Conservation (phyloP, 306 rosid species). For the Prunus kanzakura region DNA sequence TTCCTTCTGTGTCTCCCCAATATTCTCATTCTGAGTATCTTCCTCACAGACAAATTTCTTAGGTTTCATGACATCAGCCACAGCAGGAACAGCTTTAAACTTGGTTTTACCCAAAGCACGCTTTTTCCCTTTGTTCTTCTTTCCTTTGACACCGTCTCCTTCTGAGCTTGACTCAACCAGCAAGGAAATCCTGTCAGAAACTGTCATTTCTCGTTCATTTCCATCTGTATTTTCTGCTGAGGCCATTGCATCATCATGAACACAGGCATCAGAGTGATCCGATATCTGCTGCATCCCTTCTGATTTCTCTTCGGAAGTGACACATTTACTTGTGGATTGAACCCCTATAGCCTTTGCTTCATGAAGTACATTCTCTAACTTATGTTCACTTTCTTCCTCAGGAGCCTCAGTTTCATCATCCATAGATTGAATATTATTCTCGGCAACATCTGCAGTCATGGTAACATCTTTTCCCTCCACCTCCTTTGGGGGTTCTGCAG, state of each 20-base stretch:
- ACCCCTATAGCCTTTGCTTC: conserved; percentile 22
- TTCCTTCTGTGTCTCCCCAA: conserved; percentile 34
- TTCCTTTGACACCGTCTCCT: conserved; percentile 24
- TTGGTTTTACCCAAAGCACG: conserved; percentile 39
- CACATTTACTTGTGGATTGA: conserved; percentile 21
- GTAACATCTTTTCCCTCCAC: conserved; percentile 16
- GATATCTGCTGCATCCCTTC: conserved; percentile 24
- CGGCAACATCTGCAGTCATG: conserved; percentile 24
- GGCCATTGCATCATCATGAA: conserved; percentile 36
- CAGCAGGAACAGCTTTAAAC: conserved; percentile 23
- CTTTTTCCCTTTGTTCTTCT: conserved; percentile 33
- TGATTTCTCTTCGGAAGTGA: conserved; percentile 25
- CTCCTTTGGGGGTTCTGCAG: conserved; percentile 22
- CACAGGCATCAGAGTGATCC: conserved; percentile 9
- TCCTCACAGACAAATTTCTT: conserved; percentile 2
- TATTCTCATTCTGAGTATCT: conserved; percentile 24
- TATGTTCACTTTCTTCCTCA: conserved; percentile 45
- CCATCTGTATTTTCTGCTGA: conserved; percentile 24
- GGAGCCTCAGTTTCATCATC: conserved; percentile 81
- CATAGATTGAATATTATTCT: conserved; percentile 31
- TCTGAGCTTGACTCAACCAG: conserved; percentile 34
- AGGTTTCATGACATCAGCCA: conserved; percentile 20
- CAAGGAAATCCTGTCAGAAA: conserved; percentile 15
- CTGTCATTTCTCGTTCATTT: conserved; percentile 26
- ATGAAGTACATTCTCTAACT: conserved; percentile 30